Conservation (phyloP, 2,329 filamentous ascomycete genomes). For the Aureobasidium mangrovei region DNA sequence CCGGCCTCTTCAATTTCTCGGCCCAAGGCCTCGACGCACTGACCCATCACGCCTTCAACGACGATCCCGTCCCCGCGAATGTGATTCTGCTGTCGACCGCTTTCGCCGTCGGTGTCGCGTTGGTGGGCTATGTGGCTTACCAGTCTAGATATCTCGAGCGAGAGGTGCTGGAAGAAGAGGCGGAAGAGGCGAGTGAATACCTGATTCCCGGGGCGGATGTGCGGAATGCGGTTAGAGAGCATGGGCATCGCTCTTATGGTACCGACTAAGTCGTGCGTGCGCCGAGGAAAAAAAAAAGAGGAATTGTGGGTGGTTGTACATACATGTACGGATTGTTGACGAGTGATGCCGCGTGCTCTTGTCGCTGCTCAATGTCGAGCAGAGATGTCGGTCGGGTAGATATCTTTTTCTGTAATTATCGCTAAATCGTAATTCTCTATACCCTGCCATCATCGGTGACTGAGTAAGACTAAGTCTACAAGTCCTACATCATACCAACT, state of each 20-base stretch:
- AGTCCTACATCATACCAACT: too few species aligned
- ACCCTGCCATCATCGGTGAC: too few species aligned
- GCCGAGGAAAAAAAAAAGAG: too few species aligned
- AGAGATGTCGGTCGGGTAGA: too few species aligned
- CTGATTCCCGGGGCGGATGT: constrained; percentile 30
- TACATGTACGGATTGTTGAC: too few species aligned
- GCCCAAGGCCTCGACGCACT: constrained; percentile 72
- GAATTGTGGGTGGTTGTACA: too few species aligned
- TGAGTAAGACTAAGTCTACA: too few species aligned
- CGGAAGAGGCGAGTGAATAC: constrained; percentile 33
- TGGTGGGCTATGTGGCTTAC: constrained; percentile 59
- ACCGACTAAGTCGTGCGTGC: constrained; percentile 6
- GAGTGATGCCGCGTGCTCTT: too few species aligned
- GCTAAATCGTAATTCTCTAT: too few species aligned
- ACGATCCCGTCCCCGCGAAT: constrained; percentile 72
- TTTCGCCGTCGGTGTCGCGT: constrained; percentile 51
- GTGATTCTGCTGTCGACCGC: constrained; percentile 55
- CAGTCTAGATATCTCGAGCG: constrained; percentile 39
- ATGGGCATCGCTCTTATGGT: constrained; percentile 25
- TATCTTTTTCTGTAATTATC: too few species aligned
- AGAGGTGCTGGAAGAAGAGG: constrained; percentile 35
- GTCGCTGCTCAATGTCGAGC: too few species aligned
- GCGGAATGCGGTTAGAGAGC: constrained; percentile 19
- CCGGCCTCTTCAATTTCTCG: constrained; percentile 74
- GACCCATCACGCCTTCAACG: constrained; percentile 62